phyloP scores from a whole-genome alignment of 2,329 filamentous ascomycete species.

The Chalaropsis ovoidea region DNA sequence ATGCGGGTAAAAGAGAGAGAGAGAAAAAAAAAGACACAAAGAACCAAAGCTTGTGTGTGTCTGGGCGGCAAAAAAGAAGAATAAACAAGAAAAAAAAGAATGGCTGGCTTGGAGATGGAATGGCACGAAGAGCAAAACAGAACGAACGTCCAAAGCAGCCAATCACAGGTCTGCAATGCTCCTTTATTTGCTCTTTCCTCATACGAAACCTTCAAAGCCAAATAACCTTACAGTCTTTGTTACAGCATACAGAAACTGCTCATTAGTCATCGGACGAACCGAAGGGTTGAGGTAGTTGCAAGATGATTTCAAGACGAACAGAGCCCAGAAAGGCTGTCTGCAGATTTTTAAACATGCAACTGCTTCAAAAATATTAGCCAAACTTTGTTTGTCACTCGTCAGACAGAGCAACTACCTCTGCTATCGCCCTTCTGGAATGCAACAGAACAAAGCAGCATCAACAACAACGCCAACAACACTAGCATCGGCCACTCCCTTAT shows the following conservation, averaged over 20 bases:
- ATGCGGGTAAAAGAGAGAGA: neutral
- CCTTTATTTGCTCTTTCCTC: constrained; percentile 8
- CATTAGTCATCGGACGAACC: neutral
- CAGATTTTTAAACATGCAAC: constrained; percentile 1
- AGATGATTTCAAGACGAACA: neutral
- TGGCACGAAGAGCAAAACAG: neutral
- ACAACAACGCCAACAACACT: neutral
- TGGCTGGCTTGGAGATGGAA: constrained; percentile 7
- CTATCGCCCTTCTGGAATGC: neutral
- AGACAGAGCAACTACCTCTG: neutral
- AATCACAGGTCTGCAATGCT: neutral
- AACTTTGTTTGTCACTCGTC: neutral
- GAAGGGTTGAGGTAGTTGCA: neutral
- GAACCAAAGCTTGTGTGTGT: constrained; percentile 2
- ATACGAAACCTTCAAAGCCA: neutral
- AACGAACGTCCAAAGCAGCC: neutral
- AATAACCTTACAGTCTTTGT: neutral
- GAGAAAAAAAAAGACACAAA: constrained; percentile 1
- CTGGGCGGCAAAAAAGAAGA: constrained; percentile 3
- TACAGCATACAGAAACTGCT: neutral
- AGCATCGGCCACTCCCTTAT: neutral
- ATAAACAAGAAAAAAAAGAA: constrained; percentile 2
- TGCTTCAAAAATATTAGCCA: neutral
- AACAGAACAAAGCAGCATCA: neutral
- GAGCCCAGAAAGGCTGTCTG: neutral